Percentiles rank a stretch among this genome's conserved stretches.
Conservation (phyloP, 1,139 yeast species). For the Pneumocystis oryctolagi region DNA sequence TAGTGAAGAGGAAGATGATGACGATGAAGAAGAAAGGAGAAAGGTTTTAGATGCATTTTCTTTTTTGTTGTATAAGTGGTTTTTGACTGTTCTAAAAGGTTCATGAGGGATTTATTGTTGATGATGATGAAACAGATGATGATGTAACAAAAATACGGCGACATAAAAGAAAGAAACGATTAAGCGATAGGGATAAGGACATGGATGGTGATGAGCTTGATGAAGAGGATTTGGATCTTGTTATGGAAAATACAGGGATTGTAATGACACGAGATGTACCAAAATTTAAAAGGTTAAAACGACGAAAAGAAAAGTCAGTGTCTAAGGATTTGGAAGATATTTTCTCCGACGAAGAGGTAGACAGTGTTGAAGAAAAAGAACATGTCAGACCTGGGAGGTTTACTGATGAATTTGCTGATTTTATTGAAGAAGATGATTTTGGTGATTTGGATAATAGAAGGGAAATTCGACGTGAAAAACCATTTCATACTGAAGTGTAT, state of each 20-base stretch:
- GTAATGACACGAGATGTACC: constrained; percentile 27
- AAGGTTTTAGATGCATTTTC: constrained; percentile 20
- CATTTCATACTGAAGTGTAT: constrained; percentile 28
- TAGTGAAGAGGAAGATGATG: constrained; percentile 27
- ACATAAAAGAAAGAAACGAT: constrained; percentile 17
- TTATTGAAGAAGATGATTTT: constrained; percentile 91
- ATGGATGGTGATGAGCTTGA: constrained; percentile 52
- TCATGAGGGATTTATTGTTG: constrained; percentile 87
- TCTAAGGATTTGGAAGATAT: constrained; percentile 49
- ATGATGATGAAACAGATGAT: constrained; percentile 54
- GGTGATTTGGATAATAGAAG: constrained; percentile 43
- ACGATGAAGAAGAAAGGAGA: constrained; percentile 31
- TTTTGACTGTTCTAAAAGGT: constrained; percentile 28
- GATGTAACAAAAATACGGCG: constrained; percentile 33
- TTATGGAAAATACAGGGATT: constrained; percentile 81
- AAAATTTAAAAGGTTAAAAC: constrained; percentile 65
- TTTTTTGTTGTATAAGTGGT: not conserved
- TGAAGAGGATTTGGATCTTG: constrained; percentile 85
- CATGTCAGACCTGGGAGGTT: constrained; percentile 25
- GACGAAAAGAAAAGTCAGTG: constrained; percentile 29
- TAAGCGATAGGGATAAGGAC: constrained; percentile 18
- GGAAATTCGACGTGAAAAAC: constrained; percentile 24
- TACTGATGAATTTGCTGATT: constrained; percentile 79
- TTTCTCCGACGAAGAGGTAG: constrained; percentile 71
- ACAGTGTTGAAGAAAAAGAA: constrained; percentile 28